Conservation (phyloP, 495 filamentous ascomycete genomes). For the Neurospora hispaniola region DNA sequence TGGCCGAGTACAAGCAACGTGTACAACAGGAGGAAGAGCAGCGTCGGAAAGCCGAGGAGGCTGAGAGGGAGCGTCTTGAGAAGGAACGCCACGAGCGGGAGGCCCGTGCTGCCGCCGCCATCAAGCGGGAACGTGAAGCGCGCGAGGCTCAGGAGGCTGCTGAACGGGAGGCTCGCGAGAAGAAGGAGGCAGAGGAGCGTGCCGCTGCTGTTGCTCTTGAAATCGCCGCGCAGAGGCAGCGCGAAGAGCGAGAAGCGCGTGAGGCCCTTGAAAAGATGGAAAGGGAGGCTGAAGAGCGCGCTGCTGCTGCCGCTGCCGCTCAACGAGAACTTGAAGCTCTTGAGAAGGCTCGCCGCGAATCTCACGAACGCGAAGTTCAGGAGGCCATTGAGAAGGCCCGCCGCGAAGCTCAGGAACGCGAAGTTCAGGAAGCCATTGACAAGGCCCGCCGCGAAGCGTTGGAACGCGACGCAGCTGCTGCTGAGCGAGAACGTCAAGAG, state of each 20-base stretch:
- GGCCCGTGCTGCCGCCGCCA: neutral
- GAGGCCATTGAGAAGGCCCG: neutral
- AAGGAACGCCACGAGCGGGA: neutral
- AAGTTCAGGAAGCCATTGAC: neutral
- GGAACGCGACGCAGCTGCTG: neutral
- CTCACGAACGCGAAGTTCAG: neutral
- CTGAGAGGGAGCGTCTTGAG: neutral
- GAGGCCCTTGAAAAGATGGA: neutral
- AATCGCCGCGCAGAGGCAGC: neutral
- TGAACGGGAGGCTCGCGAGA: neutral
- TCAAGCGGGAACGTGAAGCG: neutral
- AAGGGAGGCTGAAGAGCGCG: neutral
- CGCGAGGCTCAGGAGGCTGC: neutral
- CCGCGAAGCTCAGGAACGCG: neutral
- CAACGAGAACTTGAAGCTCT: neutral
- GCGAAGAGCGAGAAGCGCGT: neutral
- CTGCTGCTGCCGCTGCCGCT: neutral
- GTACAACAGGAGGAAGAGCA: conserved; percentile 7
- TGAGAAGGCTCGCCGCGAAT: neutral
- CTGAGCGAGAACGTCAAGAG: neutral
- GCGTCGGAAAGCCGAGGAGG: conserved; percentile 1
- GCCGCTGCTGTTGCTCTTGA: neutral
- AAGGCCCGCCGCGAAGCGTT: neutral
- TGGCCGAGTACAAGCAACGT: conserved; percentile 7
- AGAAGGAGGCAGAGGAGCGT: neutral